phyloP scores from a whole-genome alignment of 345 rosid genomes.

The Heritiera littoralis region DNA sequence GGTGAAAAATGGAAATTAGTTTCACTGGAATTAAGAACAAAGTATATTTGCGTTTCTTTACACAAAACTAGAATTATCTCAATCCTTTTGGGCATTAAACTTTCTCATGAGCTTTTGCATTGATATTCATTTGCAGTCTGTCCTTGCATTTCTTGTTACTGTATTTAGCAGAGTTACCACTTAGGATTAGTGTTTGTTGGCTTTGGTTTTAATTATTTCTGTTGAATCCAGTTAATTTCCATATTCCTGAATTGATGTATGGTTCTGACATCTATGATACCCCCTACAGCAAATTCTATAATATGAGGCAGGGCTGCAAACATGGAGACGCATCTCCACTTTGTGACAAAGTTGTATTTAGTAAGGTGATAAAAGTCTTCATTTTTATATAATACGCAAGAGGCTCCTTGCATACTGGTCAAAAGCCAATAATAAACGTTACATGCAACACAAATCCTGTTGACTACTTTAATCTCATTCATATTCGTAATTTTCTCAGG shows the following conservation, averaged over 20 bases:
- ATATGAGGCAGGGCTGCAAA: slow-evolving; percentile 62
- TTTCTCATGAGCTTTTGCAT: not conserved
- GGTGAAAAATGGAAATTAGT: not conserved
- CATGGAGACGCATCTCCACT: slow-evolving; percentile 80
- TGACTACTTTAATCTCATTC: slow-evolving; percentile 9
- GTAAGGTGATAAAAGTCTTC: slow-evolving; percentile 50
- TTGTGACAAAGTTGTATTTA: slow-evolving; percentile 83
- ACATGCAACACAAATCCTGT: not conserved
- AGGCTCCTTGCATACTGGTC: not conserved
- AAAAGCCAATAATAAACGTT: not conserved
- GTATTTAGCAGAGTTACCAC: not conserved
- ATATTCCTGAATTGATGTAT: slow-evolving; percentile 9
- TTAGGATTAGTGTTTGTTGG: slow-evolving; percentile 7
- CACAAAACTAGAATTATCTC: not conserved
- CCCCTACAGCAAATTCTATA: slow-evolving; percentile 59
- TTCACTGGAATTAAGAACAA: not conserved
- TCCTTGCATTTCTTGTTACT: not conserved
- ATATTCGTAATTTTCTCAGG: slow-evolving; percentile 43
- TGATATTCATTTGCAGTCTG: not conserved
- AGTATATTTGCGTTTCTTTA: not conserved
- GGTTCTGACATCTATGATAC: slow-evolving; percentile 21
- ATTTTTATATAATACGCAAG: not conserved
- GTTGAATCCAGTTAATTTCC: not conserved
- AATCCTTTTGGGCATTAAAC: not conserved
- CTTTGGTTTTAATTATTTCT: slow-evolving; percentile 10